Conservation (phyloP, 768 basidiomycete genomes). For the Trametes elegans region DNA sequence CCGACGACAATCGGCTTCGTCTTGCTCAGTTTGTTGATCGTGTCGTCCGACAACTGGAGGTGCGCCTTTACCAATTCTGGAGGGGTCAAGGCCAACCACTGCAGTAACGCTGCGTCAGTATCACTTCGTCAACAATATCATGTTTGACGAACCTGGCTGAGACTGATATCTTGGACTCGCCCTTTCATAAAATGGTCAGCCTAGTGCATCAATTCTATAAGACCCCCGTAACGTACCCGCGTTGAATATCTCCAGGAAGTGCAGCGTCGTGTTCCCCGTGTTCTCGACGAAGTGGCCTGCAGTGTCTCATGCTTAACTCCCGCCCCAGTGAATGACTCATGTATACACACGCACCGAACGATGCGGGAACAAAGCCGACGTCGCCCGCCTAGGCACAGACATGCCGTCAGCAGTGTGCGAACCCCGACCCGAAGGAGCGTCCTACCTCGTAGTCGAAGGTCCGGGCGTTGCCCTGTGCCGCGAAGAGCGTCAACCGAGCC, state of each 20-base stretch:
- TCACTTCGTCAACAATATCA: too few species aligned
- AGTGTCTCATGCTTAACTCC: too few species aligned
- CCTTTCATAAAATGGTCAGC: conserved; percentile 21
- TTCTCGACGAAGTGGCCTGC: conserved; percentile 62
- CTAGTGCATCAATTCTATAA: too few species aligned
- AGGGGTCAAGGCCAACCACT: conserved; percentile 62
- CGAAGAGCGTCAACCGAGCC: conserved; percentile 44
- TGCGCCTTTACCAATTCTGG: conserved; percentile 59
- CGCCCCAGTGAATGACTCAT: neutral
- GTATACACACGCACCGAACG: conserved; percentile 29
- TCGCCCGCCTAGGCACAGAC: conserved; percentile 17
- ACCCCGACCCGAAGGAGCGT: neutral
- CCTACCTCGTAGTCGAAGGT: conserved; percentile 46
- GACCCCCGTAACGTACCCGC: neutral
- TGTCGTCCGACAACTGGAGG: conserved; percentile 50
- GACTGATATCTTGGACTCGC: conserved; percentile 53
- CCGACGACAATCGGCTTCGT: conserved; percentile 13
- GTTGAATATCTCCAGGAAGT: conserved; percentile 57
- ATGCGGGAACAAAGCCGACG: conserved; percentile 25
- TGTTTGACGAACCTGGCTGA: conserved; percentile 34
- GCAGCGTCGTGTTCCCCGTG: conserved; percentile 55
- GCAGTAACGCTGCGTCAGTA: conserved; percentile 7
- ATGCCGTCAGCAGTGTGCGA: neutral
- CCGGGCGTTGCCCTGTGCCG: conserved; percentile 36
- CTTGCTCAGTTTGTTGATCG: conserved; percentile 46